Percentiles rank a stretch among this genome's conserved stretches.
Conservation (phyloP, 305 asterid genomes). For the Rubia balearica region DNA sequence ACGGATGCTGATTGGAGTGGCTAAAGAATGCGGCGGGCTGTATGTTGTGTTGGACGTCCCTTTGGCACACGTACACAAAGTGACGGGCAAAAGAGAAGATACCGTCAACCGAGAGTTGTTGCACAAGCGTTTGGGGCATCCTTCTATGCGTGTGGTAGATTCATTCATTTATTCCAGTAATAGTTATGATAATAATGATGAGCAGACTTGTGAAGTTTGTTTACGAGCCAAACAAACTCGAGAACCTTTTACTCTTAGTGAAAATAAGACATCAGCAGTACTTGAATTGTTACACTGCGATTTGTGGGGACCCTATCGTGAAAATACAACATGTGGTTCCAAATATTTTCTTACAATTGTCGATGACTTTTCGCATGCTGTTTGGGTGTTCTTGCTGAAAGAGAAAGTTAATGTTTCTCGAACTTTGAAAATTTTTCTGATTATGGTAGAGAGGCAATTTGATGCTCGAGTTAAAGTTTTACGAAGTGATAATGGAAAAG, state of each 20-base stretch:
- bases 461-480: background rate
- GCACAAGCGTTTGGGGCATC: background rate
- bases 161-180: no score
- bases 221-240: background rate
- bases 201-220: background rate
- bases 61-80: background rate
- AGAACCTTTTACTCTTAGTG: background rate
- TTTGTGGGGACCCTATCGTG: background rate
- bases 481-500: background rate
- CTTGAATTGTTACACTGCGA: background rate
- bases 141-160: background rate
- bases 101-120: background rate
- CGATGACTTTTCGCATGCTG: background rate
- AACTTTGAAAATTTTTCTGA: no score
- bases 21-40: background rate
- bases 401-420: background rate
- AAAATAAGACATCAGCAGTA: background rate
- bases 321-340: background rate
- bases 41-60: background rate
- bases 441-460: background rate
- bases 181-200: no score
- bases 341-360: background rate
- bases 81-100: background rate
- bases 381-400: background rate
- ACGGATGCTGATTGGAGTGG: background rate